A percentile compares a stretch with the other conserved stretches of the same genome.
Conservation (phyloP, 2,329 filamentous ascomycete species). For the Sporothrix variecibatus region DNA sequence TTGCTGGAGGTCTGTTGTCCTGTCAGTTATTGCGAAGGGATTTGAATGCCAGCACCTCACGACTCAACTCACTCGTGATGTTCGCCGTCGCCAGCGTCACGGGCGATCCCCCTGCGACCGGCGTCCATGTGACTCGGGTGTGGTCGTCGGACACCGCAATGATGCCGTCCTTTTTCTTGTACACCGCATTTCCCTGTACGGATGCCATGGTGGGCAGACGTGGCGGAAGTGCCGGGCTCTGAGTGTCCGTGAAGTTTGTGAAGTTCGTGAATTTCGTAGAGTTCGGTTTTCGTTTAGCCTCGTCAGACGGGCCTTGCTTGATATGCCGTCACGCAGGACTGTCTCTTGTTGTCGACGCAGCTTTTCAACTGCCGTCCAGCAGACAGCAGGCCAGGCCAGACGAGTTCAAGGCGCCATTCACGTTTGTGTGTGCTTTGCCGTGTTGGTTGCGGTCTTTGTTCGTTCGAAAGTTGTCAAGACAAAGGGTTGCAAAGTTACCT, state of each 20-base stretch:
- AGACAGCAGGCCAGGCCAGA: not conserved
- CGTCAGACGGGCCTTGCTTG: not conserved
- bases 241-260: not conserved
- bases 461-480: not conserved
- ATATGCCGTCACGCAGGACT: conserved; percentile 2
- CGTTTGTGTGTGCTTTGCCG: not conserved
- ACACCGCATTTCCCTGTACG: conserved; percentile 69
- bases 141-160: conserved; percentile 74
- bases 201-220: conserved; percentile 50
- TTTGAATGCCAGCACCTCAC: too few species aligned
- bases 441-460: not conserved
- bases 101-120: conserved; percentile 61
- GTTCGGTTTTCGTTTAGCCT: not conserved
- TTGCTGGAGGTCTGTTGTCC: conserved; percentile 81
- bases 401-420: conserved; percentile 1
- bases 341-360: not conserved
- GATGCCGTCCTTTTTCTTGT: conserved; percentile 95
- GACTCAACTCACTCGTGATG: conserved; percentile 70
- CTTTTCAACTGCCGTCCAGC: conserved; percentile 8
- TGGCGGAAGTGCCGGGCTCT: not conserved
- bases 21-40: not conserved
- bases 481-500: not conserved
- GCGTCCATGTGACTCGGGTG: conserved; percentile 77
- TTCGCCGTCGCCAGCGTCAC: conserved; percentile 71
- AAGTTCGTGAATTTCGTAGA: too few species aligned